Conservation (phyloP, 139 green algal genomes). For the Chlamydomonas incerta region DNA sequence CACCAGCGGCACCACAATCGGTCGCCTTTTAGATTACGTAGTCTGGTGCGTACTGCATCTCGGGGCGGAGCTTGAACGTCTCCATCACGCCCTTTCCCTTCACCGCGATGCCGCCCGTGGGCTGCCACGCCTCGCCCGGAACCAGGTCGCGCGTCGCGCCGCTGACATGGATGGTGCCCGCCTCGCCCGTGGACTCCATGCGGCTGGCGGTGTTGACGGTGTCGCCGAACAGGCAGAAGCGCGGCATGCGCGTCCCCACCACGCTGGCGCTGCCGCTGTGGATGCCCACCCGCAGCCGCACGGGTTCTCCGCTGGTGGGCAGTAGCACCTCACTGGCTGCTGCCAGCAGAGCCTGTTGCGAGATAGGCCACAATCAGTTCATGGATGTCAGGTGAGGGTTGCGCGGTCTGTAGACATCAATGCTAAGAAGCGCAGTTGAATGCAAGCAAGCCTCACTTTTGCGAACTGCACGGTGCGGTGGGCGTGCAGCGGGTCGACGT, state of each 20-base stretch:
- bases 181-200: constrained; percentile 35
- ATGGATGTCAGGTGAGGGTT: too few species aligned
- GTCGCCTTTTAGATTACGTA: too few species aligned
- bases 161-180: constrained; percentile 41
- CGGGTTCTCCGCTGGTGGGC: constrained; percentile 25
- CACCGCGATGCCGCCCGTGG: constrained; percentile 31
- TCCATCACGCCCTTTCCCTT: constrained; percentile 37
- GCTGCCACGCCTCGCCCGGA: constrained; percentile 28
- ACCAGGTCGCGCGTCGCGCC: constrained; percentile 18
- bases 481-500: constrained; percentile 31
- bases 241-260: constrained; percentile 43
- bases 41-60: too few species aligned
- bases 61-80: constrained; percentile 7
- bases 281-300: constrained; percentile 37
- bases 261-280: constrained; percentile 35
- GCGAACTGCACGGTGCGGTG: constrained; percentile 25
- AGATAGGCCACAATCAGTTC: too few species aligned
- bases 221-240: constrained; percentile 46
- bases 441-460: neutral
- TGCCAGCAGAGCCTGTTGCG: neutral
- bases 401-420: too few species aligned
- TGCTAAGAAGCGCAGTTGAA: too few species aligned
- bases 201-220: constrained; percentile 42
- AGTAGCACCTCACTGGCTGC: neutral
- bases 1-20: too few species aligned